Percentiles rank a stretch among this genome's conserved stretches.
phyloP scores from a whole-genome alignment of 108 stramenopile species.

The Thalassiosira profunda region DNA sequence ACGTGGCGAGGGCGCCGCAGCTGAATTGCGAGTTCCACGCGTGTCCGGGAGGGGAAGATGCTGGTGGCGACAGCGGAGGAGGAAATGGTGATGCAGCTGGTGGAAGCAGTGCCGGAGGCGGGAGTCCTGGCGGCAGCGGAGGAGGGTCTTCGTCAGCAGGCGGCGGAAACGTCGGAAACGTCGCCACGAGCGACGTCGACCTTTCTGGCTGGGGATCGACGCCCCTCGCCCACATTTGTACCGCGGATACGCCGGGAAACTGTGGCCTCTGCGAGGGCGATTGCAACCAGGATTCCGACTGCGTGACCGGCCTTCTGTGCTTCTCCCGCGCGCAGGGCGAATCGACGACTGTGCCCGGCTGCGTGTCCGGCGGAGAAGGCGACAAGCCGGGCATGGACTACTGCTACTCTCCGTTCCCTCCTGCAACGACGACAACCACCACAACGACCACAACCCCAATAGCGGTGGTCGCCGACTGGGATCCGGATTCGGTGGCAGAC shows the following conservation, averaged over 20 bases:
- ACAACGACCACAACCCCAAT: conserved; percentile 20
- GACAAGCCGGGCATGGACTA: conserved; percentile 44
- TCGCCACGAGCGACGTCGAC: background rate
- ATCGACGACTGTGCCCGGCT: conserved; percentile 40
- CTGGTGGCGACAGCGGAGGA: background rate
- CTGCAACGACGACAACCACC: conserved; percentile 22
- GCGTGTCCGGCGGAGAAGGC: conserved; percentile 23
- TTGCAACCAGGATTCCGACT: conserved; percentile 44
- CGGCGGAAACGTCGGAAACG: background rate
- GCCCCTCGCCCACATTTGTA: conserved; percentile 12
- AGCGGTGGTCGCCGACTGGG: background rate
- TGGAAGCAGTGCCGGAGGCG: background rate
- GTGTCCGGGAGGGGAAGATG: conserved; percentile 21
- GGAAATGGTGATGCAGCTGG: conserved; percentile 3
- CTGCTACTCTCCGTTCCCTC: conserved; percentile 28
- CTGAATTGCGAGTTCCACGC: conserved; percentile 50
- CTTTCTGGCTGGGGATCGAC: conserved; percentile 21
- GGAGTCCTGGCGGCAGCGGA: background rate
- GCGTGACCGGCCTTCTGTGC: conserved; percentile 30
- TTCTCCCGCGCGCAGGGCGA: conserved; percentile 39
- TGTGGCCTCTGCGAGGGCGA: conserved; percentile 49
- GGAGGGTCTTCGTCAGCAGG: background rate
- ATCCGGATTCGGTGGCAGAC: background rate
- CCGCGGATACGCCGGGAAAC: conserved; percentile 8
- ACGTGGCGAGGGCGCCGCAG: conserved; percentile 32